Evolutionary conservation across 805 yeast genomes (phyloP), one percentile per base, ranked within the genome.

Genomic region (Hanseniaspora nectarophila): DNA sequence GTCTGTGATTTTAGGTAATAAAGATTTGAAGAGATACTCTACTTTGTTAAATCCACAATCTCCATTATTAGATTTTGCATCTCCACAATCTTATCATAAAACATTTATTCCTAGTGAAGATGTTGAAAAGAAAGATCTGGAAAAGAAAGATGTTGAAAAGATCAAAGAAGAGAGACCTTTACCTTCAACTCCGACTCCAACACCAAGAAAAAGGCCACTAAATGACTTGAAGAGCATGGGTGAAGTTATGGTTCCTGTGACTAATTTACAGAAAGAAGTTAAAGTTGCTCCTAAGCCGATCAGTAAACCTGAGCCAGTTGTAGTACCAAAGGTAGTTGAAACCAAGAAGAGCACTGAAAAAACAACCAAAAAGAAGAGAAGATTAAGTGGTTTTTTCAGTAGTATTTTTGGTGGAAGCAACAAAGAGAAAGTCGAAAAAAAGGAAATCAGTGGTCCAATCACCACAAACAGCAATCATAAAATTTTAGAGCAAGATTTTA

Each of bases 331-430:
- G 21, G 32, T 8, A 3, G 32, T 20, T 8, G 23, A 43, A n/a
- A 23, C 12, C n/a, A 34, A 23, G n/a, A 43, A 43, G 23, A n/a
- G 12, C 10, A 37, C 24, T 23, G 28, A 42, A 13, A 40, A 32
- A 3, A 6, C 32, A 29, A 7, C 4, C 15, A 50, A 43, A 43
- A 42, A 50, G 16, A 51, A 43, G 5, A 51, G 43, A 2, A 50
- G 54, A 24, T 18, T 51, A 5, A 51, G 54, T 24, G 18, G 24
- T 29, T 40, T 51, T 8, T 51, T 51, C 15, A 32, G 24, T 9
- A 28, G 33, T 15, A 33, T 51, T 9, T 51, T 51, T 39, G 37
- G 51, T 24, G 26, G 29, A 28, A 37, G 9, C n/a, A 44, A 16
- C 7, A 24, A 44, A 44, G n/a, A 32, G 3, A 15, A 28, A 32